phyloP scores from a whole-genome alignment of 306 rosid genomes.

The Cucurbita ficifolia region DNA sequence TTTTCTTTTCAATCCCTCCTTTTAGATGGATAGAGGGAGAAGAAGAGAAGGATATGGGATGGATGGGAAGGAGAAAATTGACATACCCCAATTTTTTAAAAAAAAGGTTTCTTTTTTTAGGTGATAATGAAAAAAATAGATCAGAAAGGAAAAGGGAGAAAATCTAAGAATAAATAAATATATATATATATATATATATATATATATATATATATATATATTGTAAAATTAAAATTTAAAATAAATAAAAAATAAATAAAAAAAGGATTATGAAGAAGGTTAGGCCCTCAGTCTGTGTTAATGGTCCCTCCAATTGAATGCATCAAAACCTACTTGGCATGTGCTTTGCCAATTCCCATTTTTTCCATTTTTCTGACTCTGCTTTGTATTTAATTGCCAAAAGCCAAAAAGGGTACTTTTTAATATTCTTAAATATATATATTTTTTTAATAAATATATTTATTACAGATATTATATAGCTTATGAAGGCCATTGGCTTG shows the following conservation, averaged over 20 bases:
- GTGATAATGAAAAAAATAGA: background rate
- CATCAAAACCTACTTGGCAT: constrained; percentile 10
- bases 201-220: too few relatives aligned
- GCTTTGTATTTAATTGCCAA: background rate
- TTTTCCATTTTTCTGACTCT: background rate
- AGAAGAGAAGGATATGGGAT: constrained; percentile 1
- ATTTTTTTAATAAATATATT: background rate
- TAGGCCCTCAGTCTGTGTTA: background rate
- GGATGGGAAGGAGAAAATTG: constrained; percentile 3
- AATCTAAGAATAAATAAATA: background rate
- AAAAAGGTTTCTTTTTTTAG: background rate
- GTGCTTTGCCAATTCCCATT: constrained; percentile 6
- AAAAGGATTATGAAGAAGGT: background rate
- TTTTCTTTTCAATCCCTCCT: background rate
- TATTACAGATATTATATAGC: background rate
- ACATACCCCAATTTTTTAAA: background rate
- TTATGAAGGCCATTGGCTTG: background rate
- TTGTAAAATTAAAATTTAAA: background rate
- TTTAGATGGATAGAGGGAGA: constrained; percentile 7
- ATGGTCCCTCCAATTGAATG: constrained; percentile 12
- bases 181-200: too few relatives aligned
- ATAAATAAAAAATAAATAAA: background rate
- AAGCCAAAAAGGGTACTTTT: constrained; percentile 5
- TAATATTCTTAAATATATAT: background rate
- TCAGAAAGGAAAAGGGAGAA: background rate